These are phyloP conservation scores for Podaxis mareebaensis DNA, from an alignment of 768 basidiomycete species.

Conservation along the genomic window DNA sequence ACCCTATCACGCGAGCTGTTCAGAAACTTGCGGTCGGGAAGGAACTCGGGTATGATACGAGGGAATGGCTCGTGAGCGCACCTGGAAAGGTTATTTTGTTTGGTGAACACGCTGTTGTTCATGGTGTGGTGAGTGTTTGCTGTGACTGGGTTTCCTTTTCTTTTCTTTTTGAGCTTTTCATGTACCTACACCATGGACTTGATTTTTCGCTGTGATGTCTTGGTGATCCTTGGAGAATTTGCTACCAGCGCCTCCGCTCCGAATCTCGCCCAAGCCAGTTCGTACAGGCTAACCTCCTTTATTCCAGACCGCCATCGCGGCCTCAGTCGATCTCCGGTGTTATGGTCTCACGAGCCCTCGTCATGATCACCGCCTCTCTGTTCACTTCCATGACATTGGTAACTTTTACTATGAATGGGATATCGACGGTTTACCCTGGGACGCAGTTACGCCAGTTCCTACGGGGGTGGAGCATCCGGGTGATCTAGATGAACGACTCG, in stretches of 20 bases:
- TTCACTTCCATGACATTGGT: conserved; percentile 79
- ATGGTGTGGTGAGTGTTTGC: conserved; percentile 78
- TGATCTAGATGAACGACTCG: conserved; percentile 68
- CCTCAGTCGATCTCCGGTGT: conserved; percentile 93
- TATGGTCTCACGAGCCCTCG: conserved; percentile 83
- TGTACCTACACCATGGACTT: conserved; percentile 19
- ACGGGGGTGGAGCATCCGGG: conserved; percentile 59
- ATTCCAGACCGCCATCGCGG: conserved; percentile 86
- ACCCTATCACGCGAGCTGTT: conserved; percentile 58
- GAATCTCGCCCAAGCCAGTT: conserved; percentile 7
- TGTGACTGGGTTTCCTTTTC: conserved; percentile 18
- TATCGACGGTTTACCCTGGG: conserved; percentile 77
- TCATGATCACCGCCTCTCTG: conserved; percentile 67
- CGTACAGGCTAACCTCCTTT: conserved; percentile 16
- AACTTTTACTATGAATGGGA: conserved; percentile 83
- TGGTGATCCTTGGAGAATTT: not conserved
- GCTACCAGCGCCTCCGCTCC: not conserved
- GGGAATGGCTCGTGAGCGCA: conserved; percentile 87
- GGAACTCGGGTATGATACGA: conserved; percentile 35
- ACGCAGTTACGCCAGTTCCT: conserved; percentile 55
- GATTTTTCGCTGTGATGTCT: not conserved
- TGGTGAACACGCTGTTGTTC: conserved; percentile 98
- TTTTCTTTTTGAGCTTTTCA: conserved; percentile 16
- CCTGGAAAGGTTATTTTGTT: conserved; percentile 98
- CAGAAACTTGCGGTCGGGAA: conserved; percentile 49